Evolutionary conservation across 2,329 filamentous ascomycete species (phyloP), one percentile per base, ranked within the genome.

Genomic region (Paecilomyces fulvus): DNA sequence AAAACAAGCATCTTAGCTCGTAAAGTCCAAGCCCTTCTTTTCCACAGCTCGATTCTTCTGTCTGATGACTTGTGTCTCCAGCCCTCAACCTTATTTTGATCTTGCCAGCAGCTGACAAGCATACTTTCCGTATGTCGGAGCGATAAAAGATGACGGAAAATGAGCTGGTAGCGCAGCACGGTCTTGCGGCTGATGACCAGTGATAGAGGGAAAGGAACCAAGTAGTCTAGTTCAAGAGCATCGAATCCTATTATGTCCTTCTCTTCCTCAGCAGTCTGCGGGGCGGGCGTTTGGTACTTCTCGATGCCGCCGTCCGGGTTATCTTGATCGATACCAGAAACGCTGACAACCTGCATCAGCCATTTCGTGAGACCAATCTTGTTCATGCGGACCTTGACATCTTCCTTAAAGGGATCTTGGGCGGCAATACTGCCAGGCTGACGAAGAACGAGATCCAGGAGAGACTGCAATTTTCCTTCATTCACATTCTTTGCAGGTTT

Each of bases 351-450:
- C 54, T 92, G 87, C 81, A 96, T 95, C 58, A 99, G 79, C 76
- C 91, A 95, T 67, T 95, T 95, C 11, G 91, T 95, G 50, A 99
- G 83, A 5, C 90, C 90, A 43, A 92, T 86, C 64, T 96, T 91
- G 70, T 96, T 96, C 88, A 97, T 96, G 66, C 92, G 87, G 21
- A 99, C 90, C 73, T 95, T 95, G 72, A 99, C 90, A 68, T 99
- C 92, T 74, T 99, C 94, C 69, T 97, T 99, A 80, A 95, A 99
- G 0, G 92, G 91, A 69, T 99, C 94, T 57, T 95, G 83, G 0
- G 92, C 91, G 12, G 95, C 92, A 51, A 96, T 88, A 65, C 89
- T 96, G 48, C 94, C 94, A 1, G 94, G 91, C 67, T 99, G 94
- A n/a, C 94, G 90, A 52, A 99, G 81, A 0, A 96, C 92, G 25